Percentiles rank a stretch among this genome's conserved stretches.
Conservation (phyloP, 1,284 basidiomycete genomes). For the Cutaneotrichosporon curvatum region DNA sequence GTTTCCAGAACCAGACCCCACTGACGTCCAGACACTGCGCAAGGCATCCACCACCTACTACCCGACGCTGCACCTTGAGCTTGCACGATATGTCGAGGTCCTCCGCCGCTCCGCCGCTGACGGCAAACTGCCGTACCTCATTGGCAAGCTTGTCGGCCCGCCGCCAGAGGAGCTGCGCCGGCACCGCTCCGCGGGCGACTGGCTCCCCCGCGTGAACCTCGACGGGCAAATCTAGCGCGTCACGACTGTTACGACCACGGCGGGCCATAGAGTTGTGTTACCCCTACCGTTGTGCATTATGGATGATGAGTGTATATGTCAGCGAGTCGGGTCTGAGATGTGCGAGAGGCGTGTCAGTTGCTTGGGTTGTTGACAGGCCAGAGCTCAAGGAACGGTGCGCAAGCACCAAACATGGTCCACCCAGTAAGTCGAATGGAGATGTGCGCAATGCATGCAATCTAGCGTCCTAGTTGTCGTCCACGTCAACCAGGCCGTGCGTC, state of each 20-base stretch:
- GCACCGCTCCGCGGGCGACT: conserved; percentile 12
- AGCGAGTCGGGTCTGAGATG: no score
- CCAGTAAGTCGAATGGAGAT: no score
- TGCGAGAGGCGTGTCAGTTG: no score
- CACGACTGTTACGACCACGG: not conserved
- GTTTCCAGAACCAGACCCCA: conserved; percentile 12
- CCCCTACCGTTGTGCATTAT: conserved; percentile 18
- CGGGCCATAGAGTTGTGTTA: not conserved
- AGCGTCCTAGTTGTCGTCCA: conserved; percentile 1
- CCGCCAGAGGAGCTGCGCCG: conserved; percentile 33
- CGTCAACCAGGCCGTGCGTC: not conserved
- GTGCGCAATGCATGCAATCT: no score
- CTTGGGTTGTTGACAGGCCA: no score
- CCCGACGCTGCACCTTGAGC: conserved; percentile 81
- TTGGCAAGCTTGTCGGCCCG: conserved; percentile 39
- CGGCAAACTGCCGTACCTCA: conserved; percentile 37
- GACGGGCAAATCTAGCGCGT: not conserved
- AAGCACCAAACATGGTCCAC: no score
- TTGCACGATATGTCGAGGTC: conserved; percentile 70
- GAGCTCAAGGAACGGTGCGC: no score
- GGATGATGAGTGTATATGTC: not conserved
- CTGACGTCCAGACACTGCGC: conserved; percentile 64
- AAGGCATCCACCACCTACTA: conserved; percentile 91
- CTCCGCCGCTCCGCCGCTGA: conserved; percentile 42
- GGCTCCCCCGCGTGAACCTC: conserved; percentile 6